Evolutionary conservation across 768 basidiomycete species (phyloP).

Genomic region (Naganishia randhawae): DNA sequence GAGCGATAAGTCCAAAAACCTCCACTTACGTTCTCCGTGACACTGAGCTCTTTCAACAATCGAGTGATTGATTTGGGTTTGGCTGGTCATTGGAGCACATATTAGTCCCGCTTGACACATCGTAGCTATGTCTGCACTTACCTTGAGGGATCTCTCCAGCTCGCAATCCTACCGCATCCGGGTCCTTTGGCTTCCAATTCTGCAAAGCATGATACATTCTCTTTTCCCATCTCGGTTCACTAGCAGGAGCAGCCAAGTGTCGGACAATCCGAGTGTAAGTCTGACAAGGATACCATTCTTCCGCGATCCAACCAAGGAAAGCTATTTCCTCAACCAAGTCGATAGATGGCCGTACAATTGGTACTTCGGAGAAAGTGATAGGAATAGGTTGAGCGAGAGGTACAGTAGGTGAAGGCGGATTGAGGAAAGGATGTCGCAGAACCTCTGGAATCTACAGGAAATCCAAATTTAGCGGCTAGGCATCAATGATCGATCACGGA

Average conservation of each 20-base stretch:
- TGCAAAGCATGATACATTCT: constrained; percentile 30
- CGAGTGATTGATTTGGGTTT: constrained; percentile 21
- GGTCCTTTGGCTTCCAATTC: constrained; percentile 31
- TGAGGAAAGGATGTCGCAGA: constrained; percentile 41
- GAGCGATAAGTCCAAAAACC: too few relatives aligned
- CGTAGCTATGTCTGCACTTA: not conserved
- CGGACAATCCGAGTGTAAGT: constrained; percentile 12
- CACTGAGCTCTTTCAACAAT: constrained; percentile 17
- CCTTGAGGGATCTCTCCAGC: constrained; percentile 20
- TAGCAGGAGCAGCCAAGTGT: constrained; percentile 8
- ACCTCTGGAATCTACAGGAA: constrained; percentile 38
- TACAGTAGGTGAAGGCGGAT: constrained; percentile 27
- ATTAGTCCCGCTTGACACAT: not conserved
- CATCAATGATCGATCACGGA: not conserved
- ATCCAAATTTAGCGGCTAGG: not conserved
- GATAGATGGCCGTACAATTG: constrained; percentile 17
- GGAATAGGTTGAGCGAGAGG: constrained; percentile 7
- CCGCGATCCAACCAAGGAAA: constrained; percentile 25
- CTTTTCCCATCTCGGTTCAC: constrained; percentile 27
- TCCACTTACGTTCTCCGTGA: constrained; percentile 13
- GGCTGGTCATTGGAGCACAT: not conserved
- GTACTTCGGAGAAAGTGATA: constrained; percentile 15
- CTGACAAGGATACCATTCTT: constrained; percentile 27
- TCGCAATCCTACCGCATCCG: constrained; percentile 27
- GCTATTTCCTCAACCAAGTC: constrained; percentile 22